Evolutionary conservation across 441 rosid species (phyloP).

Genomic region (Gossypium gossypioides): DNA sequence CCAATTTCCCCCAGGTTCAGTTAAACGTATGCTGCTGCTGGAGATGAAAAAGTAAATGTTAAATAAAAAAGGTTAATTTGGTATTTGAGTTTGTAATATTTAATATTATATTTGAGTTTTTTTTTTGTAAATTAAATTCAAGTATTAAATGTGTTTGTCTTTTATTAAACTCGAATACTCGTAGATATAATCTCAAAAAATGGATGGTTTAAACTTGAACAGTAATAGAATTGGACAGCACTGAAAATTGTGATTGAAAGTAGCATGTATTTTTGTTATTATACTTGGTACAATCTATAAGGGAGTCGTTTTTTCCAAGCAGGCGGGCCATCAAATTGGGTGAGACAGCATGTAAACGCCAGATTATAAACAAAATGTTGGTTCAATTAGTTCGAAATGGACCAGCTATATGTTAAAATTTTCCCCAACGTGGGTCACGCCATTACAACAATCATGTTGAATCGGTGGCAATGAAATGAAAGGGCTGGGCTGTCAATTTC

Average conservation of each 20-base stretch:
- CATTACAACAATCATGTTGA: constrained; percentile 1
- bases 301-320: no score
- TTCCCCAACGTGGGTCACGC: constrained; percentile 1
- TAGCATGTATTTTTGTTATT: not conserved
- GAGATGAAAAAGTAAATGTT: not conserved
- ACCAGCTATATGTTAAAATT: not conserved
- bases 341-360: no score
- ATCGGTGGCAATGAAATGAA: not conserved
- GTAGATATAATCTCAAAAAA: no score
- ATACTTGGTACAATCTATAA: no score
- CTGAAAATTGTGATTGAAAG: not conserved
- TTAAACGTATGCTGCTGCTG: not conserved
- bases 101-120: no score
- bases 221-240: not conserved
- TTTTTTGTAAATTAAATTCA: no score
- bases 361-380: not conserved
- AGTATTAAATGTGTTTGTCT: no score
- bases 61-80: no score
- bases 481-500: not conserved
- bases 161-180: no score
- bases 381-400: not conserved
- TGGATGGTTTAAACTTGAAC: no score
- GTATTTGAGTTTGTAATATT: no score
- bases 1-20: not conserved
- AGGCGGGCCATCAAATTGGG: no score